Evolutionary conservation across 2,329 filamentous ascomycete species (phyloP).

Genomic region (Xylariales sp.): DNA sequence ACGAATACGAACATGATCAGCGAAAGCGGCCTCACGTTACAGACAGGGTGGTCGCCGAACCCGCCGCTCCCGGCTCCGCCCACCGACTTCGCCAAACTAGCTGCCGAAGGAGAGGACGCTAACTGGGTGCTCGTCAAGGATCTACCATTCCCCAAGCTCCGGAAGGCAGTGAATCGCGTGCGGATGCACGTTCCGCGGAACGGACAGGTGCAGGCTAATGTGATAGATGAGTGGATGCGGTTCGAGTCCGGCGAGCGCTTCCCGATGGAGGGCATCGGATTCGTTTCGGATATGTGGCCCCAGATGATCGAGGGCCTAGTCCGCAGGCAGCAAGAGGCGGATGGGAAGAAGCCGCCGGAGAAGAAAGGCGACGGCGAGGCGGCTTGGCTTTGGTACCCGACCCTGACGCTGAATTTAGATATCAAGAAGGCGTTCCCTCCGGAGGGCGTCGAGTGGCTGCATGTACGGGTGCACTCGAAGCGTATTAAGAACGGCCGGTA

Average conservation of each 20-base stretch:
- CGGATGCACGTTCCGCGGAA: constrained; percentile 43
- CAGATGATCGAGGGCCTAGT: constrained; percentile 45
- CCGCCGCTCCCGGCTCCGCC: constrained; percentile 51
- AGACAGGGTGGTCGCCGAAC: constrained; percentile 64
- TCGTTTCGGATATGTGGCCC: constrained; percentile 49
- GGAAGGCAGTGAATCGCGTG: constrained; percentile 44
- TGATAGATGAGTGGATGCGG: constrained; percentile 49
- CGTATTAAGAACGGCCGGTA: constrained; percentile 42
- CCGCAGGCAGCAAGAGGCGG: constrained; percentile 13
- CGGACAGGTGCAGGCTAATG: constrained; percentile 40
- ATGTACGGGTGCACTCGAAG: constrained; percentile 61
- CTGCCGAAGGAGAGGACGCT: constrained; percentile 45
- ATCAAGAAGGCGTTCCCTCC: constrained; percentile 75
- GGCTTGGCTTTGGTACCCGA: constrained; percentile 71
- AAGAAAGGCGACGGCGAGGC: background rate
- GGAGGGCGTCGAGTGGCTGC: constrained; percentile 75
- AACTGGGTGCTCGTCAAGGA: constrained; percentile 41
- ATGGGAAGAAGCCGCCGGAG: background rate
- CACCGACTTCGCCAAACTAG: constrained; percentile 41
- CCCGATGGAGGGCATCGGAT: constrained; percentile 44
- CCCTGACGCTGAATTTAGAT: constrained; percentile 74
- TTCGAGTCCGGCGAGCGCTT: constrained; percentile 47
- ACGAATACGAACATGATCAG: constrained; percentile 71
- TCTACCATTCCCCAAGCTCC: constrained; percentile 42
- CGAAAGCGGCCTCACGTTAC: constrained; percentile 64